Evolutionary conservation across 352 stramenopile species (phyloP).

Genomic region (Pythium myriotylum): DNA sequence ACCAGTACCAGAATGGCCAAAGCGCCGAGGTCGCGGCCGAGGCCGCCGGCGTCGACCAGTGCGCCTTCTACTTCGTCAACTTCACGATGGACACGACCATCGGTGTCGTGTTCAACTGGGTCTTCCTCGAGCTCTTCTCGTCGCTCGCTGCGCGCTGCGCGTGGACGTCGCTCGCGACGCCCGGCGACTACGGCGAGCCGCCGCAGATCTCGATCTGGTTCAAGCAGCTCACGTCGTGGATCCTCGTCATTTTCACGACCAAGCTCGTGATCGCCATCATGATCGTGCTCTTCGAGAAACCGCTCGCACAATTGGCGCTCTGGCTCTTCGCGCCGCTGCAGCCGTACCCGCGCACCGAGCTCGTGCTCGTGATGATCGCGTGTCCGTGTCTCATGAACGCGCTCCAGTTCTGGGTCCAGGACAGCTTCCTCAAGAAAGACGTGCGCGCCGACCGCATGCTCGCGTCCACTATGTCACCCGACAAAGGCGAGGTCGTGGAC

Average conservation of each 20-base stretch:
- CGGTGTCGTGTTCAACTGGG: slow-evolving; percentile 84
- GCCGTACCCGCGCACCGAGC: slow-evolving; percentile 67
- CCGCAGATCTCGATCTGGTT: slow-evolving; percentile 64
- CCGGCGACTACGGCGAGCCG: slow-evolving; percentile 82
- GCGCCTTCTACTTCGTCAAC: slow-evolving; percentile 90
- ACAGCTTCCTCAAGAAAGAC: slow-evolving; percentile 91
- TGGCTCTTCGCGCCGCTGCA: slow-evolving; percentile 75
- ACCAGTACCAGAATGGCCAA: slow-evolving; percentile 56
- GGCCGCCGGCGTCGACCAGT: slow-evolving; percentile 44
- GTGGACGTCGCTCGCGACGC: slow-evolving; percentile 62
- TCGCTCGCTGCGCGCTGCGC: slow-evolving; percentile 53
- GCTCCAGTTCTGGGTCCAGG: slow-evolving; percentile 89
- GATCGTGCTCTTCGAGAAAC: slow-evolving; percentile 73
- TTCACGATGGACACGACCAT: slow-evolving; percentile 88
- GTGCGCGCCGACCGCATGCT: slow-evolving; percentile 35
- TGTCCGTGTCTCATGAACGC: slow-evolving; percentile 90
- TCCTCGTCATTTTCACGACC: slow-evolving; percentile 75
- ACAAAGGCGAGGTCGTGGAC: slow-evolving; percentile 13
- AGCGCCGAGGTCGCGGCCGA: slow-evolving; percentile 31
- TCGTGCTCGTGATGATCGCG: slow-evolving; percentile 87
- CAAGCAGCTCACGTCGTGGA: slow-evolving; percentile 77
- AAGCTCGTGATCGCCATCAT: slow-evolving; percentile 81
- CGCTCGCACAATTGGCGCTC: slow-evolving; percentile 54
- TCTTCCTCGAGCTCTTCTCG: slow-evolving; percentile 65
- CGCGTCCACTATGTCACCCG: slow-evolving; percentile 23